Conservation (phyloP, 2,329 filamentous ascomycete genomes). For the Penicillium sp. region DNA sequence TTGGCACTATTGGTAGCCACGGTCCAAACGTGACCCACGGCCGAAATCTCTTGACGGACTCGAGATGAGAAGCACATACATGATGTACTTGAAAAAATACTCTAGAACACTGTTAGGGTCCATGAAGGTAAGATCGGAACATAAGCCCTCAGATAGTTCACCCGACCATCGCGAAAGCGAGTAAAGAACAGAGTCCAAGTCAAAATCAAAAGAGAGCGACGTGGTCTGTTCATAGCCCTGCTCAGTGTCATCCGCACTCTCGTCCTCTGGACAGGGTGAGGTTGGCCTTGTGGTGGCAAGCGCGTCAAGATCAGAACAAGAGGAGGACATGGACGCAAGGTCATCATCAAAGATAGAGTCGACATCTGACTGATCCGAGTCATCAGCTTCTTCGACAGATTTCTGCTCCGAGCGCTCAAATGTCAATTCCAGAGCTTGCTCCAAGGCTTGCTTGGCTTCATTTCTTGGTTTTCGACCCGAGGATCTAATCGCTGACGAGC, state of each 20-base stretch:
- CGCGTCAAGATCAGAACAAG: not conserved
- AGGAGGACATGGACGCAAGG: not conserved
- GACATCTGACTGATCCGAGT: not conserved
- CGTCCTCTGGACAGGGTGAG: too few species aligned
- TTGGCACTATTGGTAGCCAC: too few species aligned
- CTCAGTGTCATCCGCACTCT: too few species aligned
- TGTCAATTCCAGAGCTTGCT: not conserved
- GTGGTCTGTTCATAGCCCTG: too few species aligned
- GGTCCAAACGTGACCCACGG: not conserved
- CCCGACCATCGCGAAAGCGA: not conserved
- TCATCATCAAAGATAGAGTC: not conserved
- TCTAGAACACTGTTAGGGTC: constrained; percentile 1
- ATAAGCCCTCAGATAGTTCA: not conserved
- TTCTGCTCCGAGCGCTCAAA: not conserved
- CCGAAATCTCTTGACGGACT: constrained; percentile 1
- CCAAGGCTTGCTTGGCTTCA: not conserved
- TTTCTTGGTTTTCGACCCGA: not conserved
- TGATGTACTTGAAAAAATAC: constrained; percentile 5
- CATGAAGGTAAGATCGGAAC: not conserved
- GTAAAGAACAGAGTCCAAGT: not conserved
- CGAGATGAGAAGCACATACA: constrained; percentile 6
- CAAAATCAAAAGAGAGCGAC: not conserved
- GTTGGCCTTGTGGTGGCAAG: not conserved
- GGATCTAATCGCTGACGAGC: constrained; percentile 6
- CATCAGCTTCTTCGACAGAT: not conserved